Evolutionary conservation across 2,329 filamentous ascomycete species (phyloP).

Genomic region (Colletotrichum acutatum): DNA sequence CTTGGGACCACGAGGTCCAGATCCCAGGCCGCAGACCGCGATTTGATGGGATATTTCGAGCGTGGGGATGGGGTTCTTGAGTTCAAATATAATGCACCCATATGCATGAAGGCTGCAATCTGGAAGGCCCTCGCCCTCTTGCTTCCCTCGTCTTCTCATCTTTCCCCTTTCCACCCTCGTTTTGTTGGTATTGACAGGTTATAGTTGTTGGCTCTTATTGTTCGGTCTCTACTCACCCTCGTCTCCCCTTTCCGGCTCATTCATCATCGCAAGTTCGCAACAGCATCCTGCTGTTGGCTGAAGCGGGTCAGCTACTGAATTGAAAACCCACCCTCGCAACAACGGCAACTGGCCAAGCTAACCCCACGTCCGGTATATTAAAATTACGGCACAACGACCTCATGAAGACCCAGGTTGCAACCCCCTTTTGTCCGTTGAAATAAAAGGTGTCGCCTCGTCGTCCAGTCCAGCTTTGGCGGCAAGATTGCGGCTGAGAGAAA

Average conservation of each 20-base stretch:
- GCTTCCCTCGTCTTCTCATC: background rate
- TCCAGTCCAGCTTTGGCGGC: background rate
- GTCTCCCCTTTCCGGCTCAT: background rate
- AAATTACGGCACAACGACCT: conserved; percentile 35
- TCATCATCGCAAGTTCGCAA: background rate
- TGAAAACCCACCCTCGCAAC: conserved; percentile 30
- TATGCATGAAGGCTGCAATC: background rate
- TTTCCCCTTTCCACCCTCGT: background rate
- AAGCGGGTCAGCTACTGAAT: conserved; percentile 30
- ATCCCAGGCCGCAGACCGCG: background rate
- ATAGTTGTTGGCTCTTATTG: background rate
- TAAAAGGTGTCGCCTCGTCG: conserved; percentile 4
- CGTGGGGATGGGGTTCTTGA: background rate
- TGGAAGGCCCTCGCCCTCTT: background rate
- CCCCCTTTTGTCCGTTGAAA: conserved; percentile 9
- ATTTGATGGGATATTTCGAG: background rate
- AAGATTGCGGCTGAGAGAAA: conserved; percentile 3
- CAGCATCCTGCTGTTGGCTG: conserved; percentile 19
- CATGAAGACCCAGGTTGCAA: conserved; percentile 19
- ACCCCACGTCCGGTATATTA: conserved; percentile 31
- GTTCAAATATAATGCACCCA: background rate
- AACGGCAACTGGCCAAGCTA: conserved; percentile 26
- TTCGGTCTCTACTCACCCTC: background rate
- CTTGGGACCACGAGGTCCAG: background rate
- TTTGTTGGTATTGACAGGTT: background rate